Conservation (phyloP, 345 rosid genomes). For the Hypericum perforatum region DNA sequence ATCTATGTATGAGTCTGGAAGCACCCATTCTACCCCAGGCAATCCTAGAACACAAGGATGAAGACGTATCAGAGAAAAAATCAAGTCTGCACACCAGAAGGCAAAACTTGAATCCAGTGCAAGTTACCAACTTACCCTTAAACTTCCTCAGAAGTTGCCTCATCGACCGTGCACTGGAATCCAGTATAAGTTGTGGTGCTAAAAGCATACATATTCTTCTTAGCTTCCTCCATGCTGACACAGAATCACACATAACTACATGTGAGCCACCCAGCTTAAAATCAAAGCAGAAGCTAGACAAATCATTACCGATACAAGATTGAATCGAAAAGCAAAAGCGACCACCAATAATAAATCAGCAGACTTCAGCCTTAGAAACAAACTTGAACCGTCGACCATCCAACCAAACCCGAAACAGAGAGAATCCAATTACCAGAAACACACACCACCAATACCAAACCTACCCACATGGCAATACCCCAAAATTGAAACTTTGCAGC, state of each 20-base stretch:
- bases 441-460: no score
- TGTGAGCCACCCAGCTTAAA: not conserved
- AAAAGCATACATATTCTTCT: constrained; percentile 91
- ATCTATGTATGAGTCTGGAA: constrained; percentile 92
- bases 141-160: constrained; percentile 85
- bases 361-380: no score
- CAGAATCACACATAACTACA: not conserved
- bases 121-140: constrained; percentile 39
- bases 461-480: no score
- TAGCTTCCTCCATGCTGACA: constrained; percentile 89
- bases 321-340: no score
- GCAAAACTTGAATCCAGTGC: not conserved
- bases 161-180: constrained; percentile 77
- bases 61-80: not conserved
- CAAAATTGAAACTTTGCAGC: no score
- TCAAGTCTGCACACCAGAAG: not conserved
- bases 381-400: no score
- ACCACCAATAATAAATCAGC: no score
- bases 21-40: constrained; percentile 97
- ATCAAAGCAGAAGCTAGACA: not conserved
- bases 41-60: constrained; percentile 41
- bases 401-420: no score
- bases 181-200: constrained; percentile 93
- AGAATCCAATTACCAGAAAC: no score
- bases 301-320: not conserved